Conservation (phyloP, 1,284 basidiomycete species). For the Rhodotorula sp. region DNA sequence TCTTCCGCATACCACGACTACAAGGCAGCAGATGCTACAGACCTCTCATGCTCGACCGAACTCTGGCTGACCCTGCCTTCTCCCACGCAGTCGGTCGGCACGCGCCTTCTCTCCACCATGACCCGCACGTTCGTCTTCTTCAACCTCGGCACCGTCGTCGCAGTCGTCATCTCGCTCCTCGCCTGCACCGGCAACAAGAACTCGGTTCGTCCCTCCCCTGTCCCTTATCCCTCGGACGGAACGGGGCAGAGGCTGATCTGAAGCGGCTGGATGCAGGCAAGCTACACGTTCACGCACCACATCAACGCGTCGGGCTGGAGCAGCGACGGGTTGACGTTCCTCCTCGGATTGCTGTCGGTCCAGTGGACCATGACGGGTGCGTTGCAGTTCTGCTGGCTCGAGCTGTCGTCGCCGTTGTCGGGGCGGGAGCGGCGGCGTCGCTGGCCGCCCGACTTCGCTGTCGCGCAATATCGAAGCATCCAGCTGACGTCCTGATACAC, state of each 20-base stretch:
- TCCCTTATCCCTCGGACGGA: background rate
- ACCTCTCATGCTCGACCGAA: background rate
- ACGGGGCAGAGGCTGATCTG: background rate
- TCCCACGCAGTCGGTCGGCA: constrained; percentile 62
- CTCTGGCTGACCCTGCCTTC: constrained; percentile 48
- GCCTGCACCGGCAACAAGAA: constrained; percentile 83
- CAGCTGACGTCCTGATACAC: background rate
- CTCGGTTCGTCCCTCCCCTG: constrained; percentile 44
- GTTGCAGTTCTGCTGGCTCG: constrained; percentile 6
- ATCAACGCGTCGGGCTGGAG: constrained; percentile 76
- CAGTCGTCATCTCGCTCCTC: constrained; percentile 79
- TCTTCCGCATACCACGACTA: background rate
- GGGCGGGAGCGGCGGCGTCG: too few species aligned
- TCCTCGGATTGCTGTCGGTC: constrained; percentile 83
- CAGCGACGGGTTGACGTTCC: constrained; percentile 77
- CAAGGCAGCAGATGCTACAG: too few species aligned
- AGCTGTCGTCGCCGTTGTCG: background rate
- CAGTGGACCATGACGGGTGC: constrained; percentile 58
- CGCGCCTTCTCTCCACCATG: constrained; percentile 73
- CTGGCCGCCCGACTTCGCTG: too few species aligned
- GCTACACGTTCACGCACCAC: constrained; percentile 74
- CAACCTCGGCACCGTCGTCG: constrained; percentile 66
- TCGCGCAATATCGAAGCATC: too few species aligned
- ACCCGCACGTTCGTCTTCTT: constrained; percentile 82
- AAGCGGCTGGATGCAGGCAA: constrained; percentile 46